Base-by-base conservation (phyloP, 2,329 filamentous ascomycete species). In the Colletotrichum karsti region DNA sequence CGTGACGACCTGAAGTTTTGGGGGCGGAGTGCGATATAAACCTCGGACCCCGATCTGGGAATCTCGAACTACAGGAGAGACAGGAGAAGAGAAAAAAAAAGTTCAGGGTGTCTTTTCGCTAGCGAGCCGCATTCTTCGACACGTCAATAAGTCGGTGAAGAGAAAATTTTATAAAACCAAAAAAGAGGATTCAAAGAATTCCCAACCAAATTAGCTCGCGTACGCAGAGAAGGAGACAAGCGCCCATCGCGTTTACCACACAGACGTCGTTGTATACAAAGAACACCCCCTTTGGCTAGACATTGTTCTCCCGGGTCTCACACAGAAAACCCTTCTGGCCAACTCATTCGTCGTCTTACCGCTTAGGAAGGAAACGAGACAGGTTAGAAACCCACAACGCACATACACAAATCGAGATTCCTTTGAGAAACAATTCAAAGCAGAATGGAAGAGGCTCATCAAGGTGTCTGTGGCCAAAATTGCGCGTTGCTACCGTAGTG, bases 61-160 rank as follows among this genome's bases (percentile, higher is more conserved):
- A 64, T 68, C 65, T 68, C 60, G 65, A 68, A 59, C 60, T 35
- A 53, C 20, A 12, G 41, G 7, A n/a, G 46, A 41, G 12, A 41
- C 15, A 56, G 30, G 20, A 60, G 42, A 37, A 12, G 6, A 28
- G 15, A 13, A 28, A 53, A 42, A 53, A 39, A 41, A 41, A 18
- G 24, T 41, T 6, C 30, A 18, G 24, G 28, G 37, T 13, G 33
- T 13, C 42, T 22, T 50, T 48, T 63, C 53, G 53, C 54, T 59
- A 58, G 65, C 41, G 48, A 59, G 48, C 51, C 35, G 37, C 62
- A 51, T 67, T 62, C 50, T 35, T 55, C 39, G 37, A 46, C 55
- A 67, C 48, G 63, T 57, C 66, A 67, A 62, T 50, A 37, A 69
- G 66, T 69, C 66, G 63, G 66, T 69, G 66, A 67, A 56, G 62